Conservation (phyloP, 768 basidiomycete species). For the Psilocybe cubensis region DNA sequence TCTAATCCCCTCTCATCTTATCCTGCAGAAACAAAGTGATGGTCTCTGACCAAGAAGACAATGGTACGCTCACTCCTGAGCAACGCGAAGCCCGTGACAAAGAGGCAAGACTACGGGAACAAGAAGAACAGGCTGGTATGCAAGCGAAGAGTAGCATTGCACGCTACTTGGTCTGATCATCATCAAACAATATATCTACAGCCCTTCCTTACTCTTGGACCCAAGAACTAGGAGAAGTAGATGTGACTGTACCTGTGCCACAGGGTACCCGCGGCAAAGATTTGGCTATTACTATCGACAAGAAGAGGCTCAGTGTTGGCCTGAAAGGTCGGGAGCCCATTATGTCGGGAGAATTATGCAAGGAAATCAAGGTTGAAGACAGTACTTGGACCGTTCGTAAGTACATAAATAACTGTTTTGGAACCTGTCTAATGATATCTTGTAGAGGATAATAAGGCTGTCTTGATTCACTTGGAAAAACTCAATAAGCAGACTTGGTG, state of each 20-base stretch:
- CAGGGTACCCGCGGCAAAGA: slow-evolving; percentile 85
- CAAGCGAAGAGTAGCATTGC: slow-evolving; percentile 17
- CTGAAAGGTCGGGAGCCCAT: slow-evolving; percentile 88
- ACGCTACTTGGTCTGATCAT: slow-evolving; percentile 19
- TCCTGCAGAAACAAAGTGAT: background rate
- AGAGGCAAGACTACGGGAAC: slow-evolving; percentile 68
- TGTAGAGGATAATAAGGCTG: slow-evolving; percentile 75
- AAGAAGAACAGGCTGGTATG: slow-evolving; percentile 84
- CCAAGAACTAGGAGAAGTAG: slow-evolving; percentile 88
- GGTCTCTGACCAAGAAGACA: slow-evolving; percentile 15
- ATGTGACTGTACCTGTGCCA: slow-evolving; percentile 82
- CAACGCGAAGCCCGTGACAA: slow-evolving; percentile 77
- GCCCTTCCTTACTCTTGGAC: slow-evolving; percentile 92
- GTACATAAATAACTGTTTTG: slow-evolving; percentile 24
- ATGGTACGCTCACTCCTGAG: slow-evolving; percentile 73
- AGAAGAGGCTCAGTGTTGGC: slow-evolving; percentile 81
- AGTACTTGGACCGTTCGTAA: slow-evolving; percentile 95
- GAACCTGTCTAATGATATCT: background rate
- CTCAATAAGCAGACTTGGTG: slow-evolving; percentile 92
- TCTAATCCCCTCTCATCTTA: background rate
- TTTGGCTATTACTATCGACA: slow-evolving; percentile 73
- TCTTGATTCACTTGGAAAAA: slow-evolving; percentile 86
- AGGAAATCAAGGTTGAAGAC: slow-evolving; percentile 94
- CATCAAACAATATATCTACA: slow-evolving; percentile 33
- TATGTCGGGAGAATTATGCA: slow-evolving; percentile 88